Evolutionary conservation across 164 flowering plant species (phyloP), one percentile per base, ranked within the genome.

Genomic region (Warburgia ugandensis): DNA sequence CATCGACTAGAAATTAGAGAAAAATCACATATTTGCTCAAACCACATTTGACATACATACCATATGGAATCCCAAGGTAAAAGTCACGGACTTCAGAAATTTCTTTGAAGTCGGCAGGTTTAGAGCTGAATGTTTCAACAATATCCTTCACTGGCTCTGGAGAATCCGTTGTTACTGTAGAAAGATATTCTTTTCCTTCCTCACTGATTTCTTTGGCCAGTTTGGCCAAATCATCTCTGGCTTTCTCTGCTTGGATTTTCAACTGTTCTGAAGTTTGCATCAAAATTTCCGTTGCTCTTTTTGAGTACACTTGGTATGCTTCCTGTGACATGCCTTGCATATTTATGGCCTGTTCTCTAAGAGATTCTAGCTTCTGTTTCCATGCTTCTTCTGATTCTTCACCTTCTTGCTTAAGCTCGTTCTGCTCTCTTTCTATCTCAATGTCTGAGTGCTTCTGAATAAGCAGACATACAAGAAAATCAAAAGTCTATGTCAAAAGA

Each of bases 41-140:
- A 7, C 9, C 9, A 22, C 8, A 27, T 13, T 42, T 16, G 2
- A 12, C 32, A 19, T 30, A 25, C 58, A 45, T 84, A 94, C 99
- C 98, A 73, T 86, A 88, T 21, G 99, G 99, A 62, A 94, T 80
- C 45, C 99, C 99, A 58, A 88, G 42, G 45, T 78, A 68, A 49
- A 82, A 92, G 52, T 89, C 97, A n/a, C 48, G 80, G 38, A 79
- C 68, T 67, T 68, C 61, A 29, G 86, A 70, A 13, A 78, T 46
- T 10, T 82, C 77, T 14, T 60, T 75, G 29, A 82, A 25, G 52
- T 84, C 79, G 64, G 67, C 73, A 28, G 67, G 29, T 19, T 41
- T 43, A 14, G 84, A 56, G 30, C 80, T 60, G 70, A 69, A 84
- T 32, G 87, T 80, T 60, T 84, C 79, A 30, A 89, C 76, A 44